phyloP scores from a whole-genome alignment of 768 basidiomycete species.

The Leccinum rimulosum region DNA sequence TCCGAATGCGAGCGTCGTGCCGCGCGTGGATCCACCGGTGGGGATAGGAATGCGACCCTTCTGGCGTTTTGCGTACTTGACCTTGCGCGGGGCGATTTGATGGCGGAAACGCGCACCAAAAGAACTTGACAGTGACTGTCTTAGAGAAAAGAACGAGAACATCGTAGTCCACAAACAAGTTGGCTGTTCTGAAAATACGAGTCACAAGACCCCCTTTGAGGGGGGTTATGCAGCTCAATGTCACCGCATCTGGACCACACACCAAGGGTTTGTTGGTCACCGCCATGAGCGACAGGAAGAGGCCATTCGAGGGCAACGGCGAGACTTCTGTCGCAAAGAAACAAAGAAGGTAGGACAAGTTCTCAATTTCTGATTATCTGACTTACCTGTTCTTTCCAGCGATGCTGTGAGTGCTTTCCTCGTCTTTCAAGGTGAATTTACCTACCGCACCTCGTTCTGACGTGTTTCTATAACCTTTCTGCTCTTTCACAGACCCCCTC shows the following conservation, averaged over 20 bases:
- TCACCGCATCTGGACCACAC: not conserved
- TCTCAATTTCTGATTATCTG: constrained; percentile 19
- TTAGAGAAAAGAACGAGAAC: constrained; percentile 23
- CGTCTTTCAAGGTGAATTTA: constrained; percentile 70
- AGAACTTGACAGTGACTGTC: constrained; percentile 8
- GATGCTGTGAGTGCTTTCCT: constrained; percentile 60
- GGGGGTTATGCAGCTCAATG: constrained; percentile 14
- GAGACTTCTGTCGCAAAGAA: constrained; percentile 54
- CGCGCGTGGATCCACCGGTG: constrained; percentile 87
- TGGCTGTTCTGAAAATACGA: not conserved
- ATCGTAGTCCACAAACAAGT: constrained; percentile 5
- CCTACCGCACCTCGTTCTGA: constrained; percentile 50
- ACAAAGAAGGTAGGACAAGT: constrained; percentile 53
- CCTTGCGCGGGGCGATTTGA: constrained; percentile 78
- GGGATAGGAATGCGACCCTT: constrained; percentile 88
- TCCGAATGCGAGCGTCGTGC: constrained; percentile 88
- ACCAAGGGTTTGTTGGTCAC: constrained; percentile 6
- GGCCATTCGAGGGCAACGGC: constrained; percentile 54
- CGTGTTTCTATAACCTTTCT: constrained; percentile 66
- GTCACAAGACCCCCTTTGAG: constrained; percentile 14
- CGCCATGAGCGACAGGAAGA: constrained; percentile 67
- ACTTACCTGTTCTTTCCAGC: constrained; percentile 37
- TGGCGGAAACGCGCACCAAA: constrained; percentile 39
- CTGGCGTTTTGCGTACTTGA: constrained; percentile 85
- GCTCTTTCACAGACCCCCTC: constrained; percentile 45